Evolutionary conservation across 148 eudicot genomes (phyloP), one percentile per base, ranked within the genome.

Genomic region (Agrostemma githago): DNA sequence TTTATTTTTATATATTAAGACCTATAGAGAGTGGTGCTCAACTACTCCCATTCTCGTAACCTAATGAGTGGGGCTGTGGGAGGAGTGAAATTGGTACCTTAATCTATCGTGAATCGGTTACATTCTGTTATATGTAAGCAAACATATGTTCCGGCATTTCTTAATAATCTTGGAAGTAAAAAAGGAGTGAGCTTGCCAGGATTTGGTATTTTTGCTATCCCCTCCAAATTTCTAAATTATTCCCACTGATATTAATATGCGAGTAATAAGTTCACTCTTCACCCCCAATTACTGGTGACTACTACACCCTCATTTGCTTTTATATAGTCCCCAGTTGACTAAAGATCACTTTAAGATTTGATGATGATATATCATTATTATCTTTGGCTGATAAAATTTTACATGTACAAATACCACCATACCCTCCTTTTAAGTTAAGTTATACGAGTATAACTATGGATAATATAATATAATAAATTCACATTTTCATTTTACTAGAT

Each of bases 151-250:
- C 17, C 19, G 9, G 20, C 58, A 19, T 21, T 15, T 66, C 62
- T 16, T 20, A 53, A n/a, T 37, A 37, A 8, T 34, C 16, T 37
- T 38, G 38, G 15, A 9, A 65, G 8, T 62, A 37, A 19, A 21
- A 74, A 75, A 12, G 62, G 10, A 26, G 21, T 67, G 63, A 61
- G 61, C 72, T 37, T 70, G 19, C 3, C 5, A 41, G n/a, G 59
- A 21, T 5, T 56, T 38, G 6, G 17, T 12, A 19, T 65, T n/a
- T 65, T 17, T 4, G 19, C 53, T 63, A 5, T 48, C 65, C 59
- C 39, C 9, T 20, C 1, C 20, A 5, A 26, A 9, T 54, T 39
- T 6, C 19, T 40, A 5, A 26, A 16, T 56, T 20, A 6, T 54
- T 40, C 62, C 5, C 58, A 34, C 15, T 42, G 8, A 14, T 72